Conservation (phyloP, 805 yeast species). For the Candida namnaoensis region DNA sequence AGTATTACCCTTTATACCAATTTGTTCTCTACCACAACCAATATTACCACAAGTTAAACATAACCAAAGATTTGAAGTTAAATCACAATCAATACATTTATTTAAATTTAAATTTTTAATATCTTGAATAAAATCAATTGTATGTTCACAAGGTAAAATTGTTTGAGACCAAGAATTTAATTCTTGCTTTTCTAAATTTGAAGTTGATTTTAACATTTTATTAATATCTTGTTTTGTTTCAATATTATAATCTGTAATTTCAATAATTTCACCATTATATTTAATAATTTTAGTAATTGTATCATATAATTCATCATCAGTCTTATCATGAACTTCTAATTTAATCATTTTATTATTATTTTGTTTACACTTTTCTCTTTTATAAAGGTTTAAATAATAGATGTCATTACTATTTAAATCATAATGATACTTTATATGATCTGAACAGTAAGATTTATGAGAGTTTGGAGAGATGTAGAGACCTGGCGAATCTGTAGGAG, state of each 20-base stretch:
- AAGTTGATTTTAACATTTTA: slow-evolving; percentile 45
- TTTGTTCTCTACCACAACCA: slow-evolving; percentile 93
- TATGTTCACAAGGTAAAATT: slow-evolving; percentile 71
- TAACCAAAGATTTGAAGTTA: slow-evolving; percentile 80
- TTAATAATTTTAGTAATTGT: slow-evolving; percentile 18
- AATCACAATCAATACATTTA: slow-evolving; percentile 50
- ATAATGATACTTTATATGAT: slow-evolving; percentile 53
- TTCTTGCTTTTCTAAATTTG: slow-evolving; percentile 55
- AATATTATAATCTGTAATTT: slow-evolving; percentile 19
- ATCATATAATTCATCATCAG: slow-evolving; percentile 57
- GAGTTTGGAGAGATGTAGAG: slow-evolving; percentile 71
- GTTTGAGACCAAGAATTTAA: slow-evolving; percentile 91
- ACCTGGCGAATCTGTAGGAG: slow-evolving; percentile 46
- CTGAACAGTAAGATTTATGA: slow-evolving; percentile 60
- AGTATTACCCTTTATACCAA: slow-evolving; percentile 89
- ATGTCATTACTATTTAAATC: slow-evolving; percentile 38
- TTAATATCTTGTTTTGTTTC: slow-evolving; percentile 26
- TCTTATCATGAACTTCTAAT: slow-evolving; percentile 55
- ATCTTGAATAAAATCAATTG: slow-evolving; percentile 41
- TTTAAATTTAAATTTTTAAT: slow-evolving; percentile 22
- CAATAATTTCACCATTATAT: slow-evolving; percentile 15
- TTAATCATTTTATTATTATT: slow-evolving; percentile 43
- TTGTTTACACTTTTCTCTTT: slow-evolving; percentile 31
- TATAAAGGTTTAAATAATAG: slow-evolving; percentile 50
- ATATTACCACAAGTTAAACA: slow-evolving; percentile 86